Conservation (phyloP, 768 basidiomycete species). For the Mycena amicta region DNA sequence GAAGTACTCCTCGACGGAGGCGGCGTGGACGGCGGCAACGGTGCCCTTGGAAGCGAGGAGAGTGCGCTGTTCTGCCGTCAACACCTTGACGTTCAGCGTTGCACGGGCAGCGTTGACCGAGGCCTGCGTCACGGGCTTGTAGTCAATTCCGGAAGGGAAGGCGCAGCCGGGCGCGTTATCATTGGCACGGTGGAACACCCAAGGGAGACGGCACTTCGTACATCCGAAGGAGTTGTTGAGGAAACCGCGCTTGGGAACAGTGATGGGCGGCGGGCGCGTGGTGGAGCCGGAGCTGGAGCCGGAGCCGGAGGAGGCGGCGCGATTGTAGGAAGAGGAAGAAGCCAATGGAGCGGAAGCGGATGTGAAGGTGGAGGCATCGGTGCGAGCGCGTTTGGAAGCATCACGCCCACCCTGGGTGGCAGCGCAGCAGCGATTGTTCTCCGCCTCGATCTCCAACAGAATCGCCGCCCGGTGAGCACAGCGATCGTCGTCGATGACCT, state of each 20-base stretch:
- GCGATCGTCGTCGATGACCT: neutral
- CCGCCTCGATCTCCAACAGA: neutral
- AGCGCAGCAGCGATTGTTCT: no score
- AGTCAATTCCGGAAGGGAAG: neutral
- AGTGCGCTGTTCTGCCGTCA: neutral
- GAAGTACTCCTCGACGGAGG: neutral
- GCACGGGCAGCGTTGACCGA: neutral
- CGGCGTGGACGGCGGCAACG: neutral
- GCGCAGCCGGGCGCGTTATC: neutral
- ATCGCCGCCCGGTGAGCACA: neutral
- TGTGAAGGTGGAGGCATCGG: neutral
- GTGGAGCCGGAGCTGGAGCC: no score
- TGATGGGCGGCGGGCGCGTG: neutral
- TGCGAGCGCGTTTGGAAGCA: neutral
- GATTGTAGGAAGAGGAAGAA: neutral
- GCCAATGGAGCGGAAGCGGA: neutral
- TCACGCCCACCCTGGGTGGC: neutral
- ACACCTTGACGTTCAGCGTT: neutral
- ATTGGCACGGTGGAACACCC: neutral
- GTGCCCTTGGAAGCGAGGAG: neutral
- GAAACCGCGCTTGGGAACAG: neutral
- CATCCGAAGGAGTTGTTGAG: neutral
- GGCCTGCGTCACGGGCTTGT: neutral
- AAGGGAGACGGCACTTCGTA: neutral
- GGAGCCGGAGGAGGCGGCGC: no score